phyloP scores from a whole-genome alignment of 345 rosid genomes.

The Gossypium raimondii region DNA sequence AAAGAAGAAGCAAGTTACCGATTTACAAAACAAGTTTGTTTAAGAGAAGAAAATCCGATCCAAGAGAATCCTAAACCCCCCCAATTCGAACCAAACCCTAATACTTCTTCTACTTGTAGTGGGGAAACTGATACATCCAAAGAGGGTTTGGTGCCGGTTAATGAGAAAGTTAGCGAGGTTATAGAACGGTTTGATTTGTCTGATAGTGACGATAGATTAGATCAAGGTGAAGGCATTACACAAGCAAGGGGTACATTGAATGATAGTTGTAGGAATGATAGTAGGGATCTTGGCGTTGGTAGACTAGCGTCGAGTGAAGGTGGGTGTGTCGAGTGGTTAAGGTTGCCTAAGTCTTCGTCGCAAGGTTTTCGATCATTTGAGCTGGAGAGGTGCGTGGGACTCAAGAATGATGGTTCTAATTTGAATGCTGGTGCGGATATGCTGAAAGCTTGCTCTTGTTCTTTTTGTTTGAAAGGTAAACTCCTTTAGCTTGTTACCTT shows the following conservation, averaged over 20 bases:
- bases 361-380: conserved; percentile 44
- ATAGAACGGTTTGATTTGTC: conserved; percentile 27
- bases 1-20: conserved; percentile 28
- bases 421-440: conserved; percentile 31
- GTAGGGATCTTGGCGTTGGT: conserved; percentile 29
- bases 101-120: conserved; percentile 15
- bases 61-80: conserved; percentile 28
- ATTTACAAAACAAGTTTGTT: conserved; percentile 35
- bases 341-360: conserved; percentile 28
- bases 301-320: conserved; percentile 20
- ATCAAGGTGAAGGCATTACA: conserved; percentile 16
- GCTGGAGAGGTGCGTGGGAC: conserved; percentile 43
- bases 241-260: conserved; percentile 30
- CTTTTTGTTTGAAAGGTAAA: conserved; percentile 80
- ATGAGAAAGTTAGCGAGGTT: conserved; percentile 28
- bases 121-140: not conserved
- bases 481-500: not conserved
- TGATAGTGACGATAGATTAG: conserved; percentile 21
- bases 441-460: conserved; percentile 66
- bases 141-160: conserved; percentile 16
- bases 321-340: conserved; percentile 36
- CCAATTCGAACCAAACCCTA: conserved; percentile 15
- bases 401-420: conserved; percentile 35
- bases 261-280: conserved; percentile 33
- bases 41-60: conserved; percentile 44